Evolutionary conservation across 208 protist genomes (phyloP).

Genomic region (Phytomonas sp.): DNA sequence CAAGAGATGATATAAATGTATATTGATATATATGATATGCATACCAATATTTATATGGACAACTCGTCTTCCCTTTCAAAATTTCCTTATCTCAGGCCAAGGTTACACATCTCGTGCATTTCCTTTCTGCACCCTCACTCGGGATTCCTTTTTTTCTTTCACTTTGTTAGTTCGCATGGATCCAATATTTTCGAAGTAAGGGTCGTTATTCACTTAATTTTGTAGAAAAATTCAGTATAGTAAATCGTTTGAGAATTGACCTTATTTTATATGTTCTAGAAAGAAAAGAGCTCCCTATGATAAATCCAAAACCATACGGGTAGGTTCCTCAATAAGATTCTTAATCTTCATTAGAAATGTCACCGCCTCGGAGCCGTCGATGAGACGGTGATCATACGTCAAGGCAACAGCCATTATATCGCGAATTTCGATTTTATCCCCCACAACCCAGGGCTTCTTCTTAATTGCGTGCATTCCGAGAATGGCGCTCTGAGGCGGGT

Average conservation of each 20-base stretch:
- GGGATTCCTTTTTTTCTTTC: not conserved
- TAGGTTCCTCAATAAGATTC: conserved; percentile 94
- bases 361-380: conserved; percentile 97
- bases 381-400: conserved; percentile 99
- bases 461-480: conserved; percentile 98
- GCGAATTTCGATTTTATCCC: conserved; percentile 85
- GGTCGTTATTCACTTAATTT: conserved; percentile 5
- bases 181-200: conserved; percentile 1
- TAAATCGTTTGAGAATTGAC: conserved; percentile 12
- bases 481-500: conserved; percentile 98
- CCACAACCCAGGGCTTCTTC: conserved; percentile 93
- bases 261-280: conserved; percentile 7
- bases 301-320: conserved; percentile 90
- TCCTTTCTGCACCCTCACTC: not conserved
- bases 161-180: conserved; percentile 7
- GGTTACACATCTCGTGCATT: not conserved
- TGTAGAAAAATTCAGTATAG: not conserved
- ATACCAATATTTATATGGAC: not conserved
- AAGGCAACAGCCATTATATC: conserved; percentile 99
- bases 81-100: not conserved
- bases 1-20: conserved; percentile 9
- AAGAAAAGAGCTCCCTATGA: conserved; percentile 30
- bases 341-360: conserved; percentile 98
- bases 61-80: not conserved
- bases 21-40: not conserved